These are phyloP conservation scores for Globisporangium nodosum DNA, from an alignment of 352 stramenopile species.

Conservation along the genomic window DNA sequence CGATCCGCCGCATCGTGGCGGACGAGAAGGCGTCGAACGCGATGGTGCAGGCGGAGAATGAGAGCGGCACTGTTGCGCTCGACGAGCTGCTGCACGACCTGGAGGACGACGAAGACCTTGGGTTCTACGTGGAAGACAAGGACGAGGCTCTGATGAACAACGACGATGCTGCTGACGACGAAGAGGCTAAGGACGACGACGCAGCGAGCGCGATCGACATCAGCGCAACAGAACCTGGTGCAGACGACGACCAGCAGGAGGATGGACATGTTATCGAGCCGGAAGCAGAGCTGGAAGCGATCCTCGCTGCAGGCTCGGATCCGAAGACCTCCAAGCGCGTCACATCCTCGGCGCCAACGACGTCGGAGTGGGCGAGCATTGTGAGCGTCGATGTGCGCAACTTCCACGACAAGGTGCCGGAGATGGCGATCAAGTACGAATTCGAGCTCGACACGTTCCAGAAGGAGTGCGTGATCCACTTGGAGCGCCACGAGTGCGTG, in stretches of 20 bases:
- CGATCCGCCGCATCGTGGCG: conserved; percentile 44
- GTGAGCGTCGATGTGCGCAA: conserved; percentile 69
- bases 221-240: not conserved
- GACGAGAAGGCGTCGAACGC: conserved; percentile 58
- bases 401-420: conserved; percentile 77
- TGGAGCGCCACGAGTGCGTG: conserved; percentile 93
- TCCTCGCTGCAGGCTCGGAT: conserved; percentile 23
- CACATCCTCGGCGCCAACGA: conserved; percentile 8
- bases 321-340: conserved; percentile 5
- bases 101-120: conserved; percentile 60
- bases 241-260: not conserved
- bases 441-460: conserved; percentile 96
- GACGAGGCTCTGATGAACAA: conserved; percentile 9
- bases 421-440: conserved; percentile 76
- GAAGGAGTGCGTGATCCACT: conserved; percentile 93
- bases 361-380: conserved; percentile 71
- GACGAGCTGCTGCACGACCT: conserved; percentile 68
- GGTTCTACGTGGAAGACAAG: conserved; percentile 45
- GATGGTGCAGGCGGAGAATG: conserved; percentile 39
- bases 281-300: conserved; percentile 44
- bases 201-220: not conserved
- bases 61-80: conserved; percentile 50
- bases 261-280: conserved; percentile 21
- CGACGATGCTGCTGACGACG: not conserved
- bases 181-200: conserved; percentile 2